These are phyloP conservation scores for Pichia occidentalis DNA, from an alignment of 805 yeast species.

Conservation along the genomic window DNA sequence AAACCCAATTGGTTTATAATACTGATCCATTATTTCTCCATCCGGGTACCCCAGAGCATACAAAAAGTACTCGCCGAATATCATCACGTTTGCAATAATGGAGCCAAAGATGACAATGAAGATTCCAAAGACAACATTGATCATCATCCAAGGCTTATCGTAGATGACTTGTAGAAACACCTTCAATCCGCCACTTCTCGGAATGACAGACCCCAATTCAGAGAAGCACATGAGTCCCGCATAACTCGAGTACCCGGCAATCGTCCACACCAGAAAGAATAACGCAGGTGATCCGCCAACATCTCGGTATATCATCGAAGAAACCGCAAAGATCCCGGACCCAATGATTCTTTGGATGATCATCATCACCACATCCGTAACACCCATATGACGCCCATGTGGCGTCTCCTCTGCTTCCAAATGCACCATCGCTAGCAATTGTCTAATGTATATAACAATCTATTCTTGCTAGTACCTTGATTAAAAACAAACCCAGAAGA, in stretches of 20 bases:
- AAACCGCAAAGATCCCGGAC: conserved; percentile 71
- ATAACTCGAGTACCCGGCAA: conserved; percentile 57
- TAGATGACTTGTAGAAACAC: conserved; percentile 65
- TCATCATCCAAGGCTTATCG: conserved; percentile 48
- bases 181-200: conserved; percentile 72
- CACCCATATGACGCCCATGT: conserved; percentile 69
- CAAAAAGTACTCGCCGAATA: conserved; percentile 48
- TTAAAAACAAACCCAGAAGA: too few relatives aligned
- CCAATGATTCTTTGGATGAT: conserved; percentile 69
- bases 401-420: conserved; percentile 45
- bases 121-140: conserved; percentile 41
- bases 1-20: conserved; percentile 38
- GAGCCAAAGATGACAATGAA: conserved; percentile 47
- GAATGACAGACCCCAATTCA: conserved; percentile 65
- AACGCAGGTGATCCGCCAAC: conserved; percentile 61
- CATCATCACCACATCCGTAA: conserved; percentile 57
- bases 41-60: conserved; percentile 38
- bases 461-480: too few relatives aligned
- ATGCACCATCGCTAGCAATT: conserved; percentile 19
- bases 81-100: conserved; percentile 43
- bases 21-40: conserved; percentile 22
- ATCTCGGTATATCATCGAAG: conserved; percentile 58
- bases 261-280: conserved; percentile 56
- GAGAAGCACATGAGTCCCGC: conserved; percentile 61
- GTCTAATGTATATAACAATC: too few relatives aligned